Percentiles rank a stretch among this genome's conserved stretches.
Conservation (phyloP, 139 green algal genomes). For the Tetraselmis striata region DNA sequence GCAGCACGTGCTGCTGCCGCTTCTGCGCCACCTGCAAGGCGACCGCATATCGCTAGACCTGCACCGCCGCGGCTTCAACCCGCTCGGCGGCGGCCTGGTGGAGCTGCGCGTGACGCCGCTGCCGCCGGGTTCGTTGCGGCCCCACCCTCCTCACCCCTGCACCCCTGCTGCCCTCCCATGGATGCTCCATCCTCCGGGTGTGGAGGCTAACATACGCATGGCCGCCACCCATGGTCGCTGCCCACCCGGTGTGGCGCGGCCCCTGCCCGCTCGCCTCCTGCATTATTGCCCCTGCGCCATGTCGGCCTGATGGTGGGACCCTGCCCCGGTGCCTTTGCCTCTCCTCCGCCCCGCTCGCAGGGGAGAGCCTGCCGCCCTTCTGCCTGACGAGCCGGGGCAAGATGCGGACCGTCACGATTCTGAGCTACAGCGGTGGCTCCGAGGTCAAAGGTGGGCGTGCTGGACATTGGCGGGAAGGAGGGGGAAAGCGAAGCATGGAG, state of each 20-base stretch:
- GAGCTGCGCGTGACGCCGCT: conserved; percentile 28
- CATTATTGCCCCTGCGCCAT: too few relatives aligned
- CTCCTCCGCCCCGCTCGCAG: too few relatives aligned
- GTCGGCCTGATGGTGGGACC: too few relatives aligned
- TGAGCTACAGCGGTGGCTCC: not conserved
- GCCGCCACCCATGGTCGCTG: too few relatives aligned
- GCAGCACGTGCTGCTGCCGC: conserved; percentile 61
- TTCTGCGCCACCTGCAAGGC: conserved; percentile 38
- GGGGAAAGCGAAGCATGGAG: too few relatives aligned
- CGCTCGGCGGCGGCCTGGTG: conserved; percentile 52
- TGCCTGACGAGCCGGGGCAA: conserved; percentile 37
- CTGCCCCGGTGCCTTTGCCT: too few relatives aligned
- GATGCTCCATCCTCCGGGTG: too few relatives aligned
- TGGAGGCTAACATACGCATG: too few relatives aligned
- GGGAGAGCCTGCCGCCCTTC: conserved; percentile 37
- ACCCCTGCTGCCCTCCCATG: not conserved
- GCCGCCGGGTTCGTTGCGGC: conserved; percentile 12
- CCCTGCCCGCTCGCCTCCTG: too few relatives aligned
- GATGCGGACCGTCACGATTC: conserved; percentile 15
- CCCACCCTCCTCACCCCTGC: not conserved
- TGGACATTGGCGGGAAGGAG: too few relatives aligned
- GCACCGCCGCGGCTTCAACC: conserved; percentile 63
- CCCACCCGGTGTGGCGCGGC: too few relatives aligned
- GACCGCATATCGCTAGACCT: conserved; percentile 34
- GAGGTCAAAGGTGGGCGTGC: not conserved